These are phyloP conservation scores for Boletus rufocinnamomeus DNA, from an alignment of 768 basidiomycete species.

Conservation along the genomic window DNA sequence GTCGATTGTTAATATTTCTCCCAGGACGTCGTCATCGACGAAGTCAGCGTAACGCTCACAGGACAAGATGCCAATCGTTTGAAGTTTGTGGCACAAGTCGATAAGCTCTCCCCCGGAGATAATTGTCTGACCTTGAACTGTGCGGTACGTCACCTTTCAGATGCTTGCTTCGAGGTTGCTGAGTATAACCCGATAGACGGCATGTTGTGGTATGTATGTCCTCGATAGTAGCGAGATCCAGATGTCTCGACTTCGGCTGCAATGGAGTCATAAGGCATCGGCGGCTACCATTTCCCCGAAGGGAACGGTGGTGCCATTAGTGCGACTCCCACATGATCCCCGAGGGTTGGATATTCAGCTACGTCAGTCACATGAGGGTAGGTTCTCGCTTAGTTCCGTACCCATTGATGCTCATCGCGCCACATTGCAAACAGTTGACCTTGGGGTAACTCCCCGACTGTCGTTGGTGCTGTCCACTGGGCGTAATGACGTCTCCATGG, in stretches of 20 bases:
- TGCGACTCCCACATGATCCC: constrained; percentile 64
- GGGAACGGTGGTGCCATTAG: constrained; percentile 42
- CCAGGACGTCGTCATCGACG: constrained; percentile 63
- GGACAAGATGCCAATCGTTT: constrained; percentile 67
- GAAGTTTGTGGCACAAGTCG: constrained; percentile 48
- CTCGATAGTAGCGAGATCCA: constrained; percentile 70
- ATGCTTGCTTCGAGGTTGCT: background rate
- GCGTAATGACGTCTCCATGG: constrained; percentile 61
- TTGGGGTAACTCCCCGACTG: constrained; percentile 58
- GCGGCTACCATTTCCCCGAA: constrained; percentile 20
- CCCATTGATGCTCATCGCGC: constrained; percentile 1
- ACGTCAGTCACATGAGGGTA: constrained; percentile 50
- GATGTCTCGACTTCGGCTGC: constrained; percentile 63
- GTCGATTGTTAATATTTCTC: constrained; percentile 11
- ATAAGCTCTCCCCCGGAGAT: constrained; percentile 56
- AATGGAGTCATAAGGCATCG: constrained; percentile 55
- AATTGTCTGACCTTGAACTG: constrained; percentile 64
- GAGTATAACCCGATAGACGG: constrained; percentile 43
- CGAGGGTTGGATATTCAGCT: constrained; percentile 65
- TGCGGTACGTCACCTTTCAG: constrained; percentile 52
- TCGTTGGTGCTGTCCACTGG: constrained; percentile 64
- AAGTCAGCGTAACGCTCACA: constrained; percentile 58
- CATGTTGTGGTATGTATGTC: constrained; percentile 66
- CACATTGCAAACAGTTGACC: constrained; percentile 51
- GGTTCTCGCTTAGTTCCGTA: constrained; percentile 19